Evolutionary conservation across 768 basidiomycete species (phyloP).

Genomic region (Boletus patriciae): DNA sequence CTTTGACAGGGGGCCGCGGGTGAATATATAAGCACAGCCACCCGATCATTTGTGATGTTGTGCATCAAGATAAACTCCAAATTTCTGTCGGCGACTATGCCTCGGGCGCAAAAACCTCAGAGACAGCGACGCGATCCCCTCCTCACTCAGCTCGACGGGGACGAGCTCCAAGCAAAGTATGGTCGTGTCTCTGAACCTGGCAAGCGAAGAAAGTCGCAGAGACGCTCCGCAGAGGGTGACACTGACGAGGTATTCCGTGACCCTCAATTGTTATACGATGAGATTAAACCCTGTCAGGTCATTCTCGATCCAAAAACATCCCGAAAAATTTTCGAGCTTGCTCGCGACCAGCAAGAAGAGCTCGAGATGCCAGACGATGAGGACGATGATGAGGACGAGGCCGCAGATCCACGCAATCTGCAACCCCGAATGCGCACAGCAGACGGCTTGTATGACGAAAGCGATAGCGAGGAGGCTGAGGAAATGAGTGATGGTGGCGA

Average conservation of each 20-base stretch:
- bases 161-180: constrained; percentile 75
- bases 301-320: constrained; percentile 82
- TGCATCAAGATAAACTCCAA: background rate
- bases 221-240: constrained; percentile 47
- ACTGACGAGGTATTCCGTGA: constrained; percentile 51
- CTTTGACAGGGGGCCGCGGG: no score
- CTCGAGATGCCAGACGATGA: constrained; percentile 64
- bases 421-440: constrained; percentile 28
- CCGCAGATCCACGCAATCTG: constrained; percentile 28
- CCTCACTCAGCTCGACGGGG: constrained; percentile 77
- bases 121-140: constrained; percentile 86
- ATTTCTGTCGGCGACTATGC: constrained; percentile 48
- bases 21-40: constrained; percentile 13
- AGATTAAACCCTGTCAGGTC: constrained; percentile 41
- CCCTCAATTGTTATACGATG: constrained; percentile 4
- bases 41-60: background rate
- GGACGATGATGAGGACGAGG: constrained; percentile 40
- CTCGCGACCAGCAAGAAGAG: constrained; percentile 91
- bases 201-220: constrained; percentile 65
- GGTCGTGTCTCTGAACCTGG: constrained; percentile 75
- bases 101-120: constrained; percentile 53
- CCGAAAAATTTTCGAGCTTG: constrained; percentile 86
- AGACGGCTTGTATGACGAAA: constrained; percentile 60
- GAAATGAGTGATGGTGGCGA: constrained; percentile 32
- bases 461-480: constrained; percentile 39